These are phyloP conservation scores for Tulasnella sp. DNA, from an alignment of 768 basidiomycete species.

Conservation along the genomic window DNA sequence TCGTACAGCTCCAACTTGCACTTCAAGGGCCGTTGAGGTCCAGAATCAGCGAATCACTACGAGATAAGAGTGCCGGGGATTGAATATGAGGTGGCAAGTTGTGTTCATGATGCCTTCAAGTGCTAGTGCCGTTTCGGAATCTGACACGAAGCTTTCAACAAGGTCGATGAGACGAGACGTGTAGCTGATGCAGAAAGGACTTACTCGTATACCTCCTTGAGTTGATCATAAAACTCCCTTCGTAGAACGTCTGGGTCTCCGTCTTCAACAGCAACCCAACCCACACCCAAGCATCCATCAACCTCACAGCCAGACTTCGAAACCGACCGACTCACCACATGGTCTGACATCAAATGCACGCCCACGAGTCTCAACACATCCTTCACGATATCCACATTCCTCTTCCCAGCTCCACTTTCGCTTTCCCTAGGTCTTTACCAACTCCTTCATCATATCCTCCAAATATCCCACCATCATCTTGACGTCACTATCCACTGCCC, in stretches of 20 bases:
- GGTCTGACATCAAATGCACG: constrained; percentile 47
- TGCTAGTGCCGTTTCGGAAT: constrained; percentile 3
- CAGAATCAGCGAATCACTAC: constrained; percentile 8
- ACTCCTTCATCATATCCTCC: no score
- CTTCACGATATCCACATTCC: no score
- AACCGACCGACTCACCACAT: constrained; percentile 40
- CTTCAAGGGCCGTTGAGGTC: constrained; percentile 17
- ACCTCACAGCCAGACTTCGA: background rate
- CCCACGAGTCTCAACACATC: no score
- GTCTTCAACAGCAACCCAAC: constrained; percentile 19
- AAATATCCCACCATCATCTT: no score
- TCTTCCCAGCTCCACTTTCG: no score
- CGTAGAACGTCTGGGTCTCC: constrained; percentile 15
- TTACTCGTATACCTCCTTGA: constrained; percentile 17
- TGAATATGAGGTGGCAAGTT: background rate
- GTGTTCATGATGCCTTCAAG: background rate
- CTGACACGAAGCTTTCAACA: constrained; percentile 39
- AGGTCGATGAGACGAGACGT: background rate
- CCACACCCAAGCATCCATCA: background rate
- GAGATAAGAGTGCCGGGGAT: background rate
- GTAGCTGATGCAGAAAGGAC: background rate
- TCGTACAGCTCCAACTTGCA: constrained; percentile 15
- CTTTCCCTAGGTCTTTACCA: no score
- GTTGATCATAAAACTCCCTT: constrained; percentile 16
- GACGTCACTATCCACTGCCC: no score